Base-by-base conservation (phyloP, 257 asterid species). In the Nicotiana undulata region DNA sequence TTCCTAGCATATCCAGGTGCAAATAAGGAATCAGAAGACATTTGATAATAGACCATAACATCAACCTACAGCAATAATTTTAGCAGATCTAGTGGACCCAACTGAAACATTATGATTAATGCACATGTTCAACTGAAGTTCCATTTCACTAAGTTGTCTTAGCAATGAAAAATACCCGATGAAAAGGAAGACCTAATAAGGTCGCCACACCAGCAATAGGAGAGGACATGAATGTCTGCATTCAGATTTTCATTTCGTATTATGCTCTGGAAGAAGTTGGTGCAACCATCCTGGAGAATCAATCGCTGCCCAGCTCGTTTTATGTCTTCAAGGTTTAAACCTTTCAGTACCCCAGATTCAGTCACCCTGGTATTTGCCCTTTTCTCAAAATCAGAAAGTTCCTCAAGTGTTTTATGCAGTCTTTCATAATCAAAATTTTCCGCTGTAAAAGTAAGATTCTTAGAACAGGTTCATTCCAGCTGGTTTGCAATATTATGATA, bases 151-250 rank as follows among this genome's bases (percentile, higher is more conserved):
- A 6, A 46, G 40, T 46, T 46, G 40, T 72, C 24, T 46, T 24
- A 24, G 32, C 60, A 22, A 72, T 72, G 59, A 72, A 72, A 24
- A 72, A 24, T 76, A 96, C 99, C 99, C 88, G 97, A 83, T 52
- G 97, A 87, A 86, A 96, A 90, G 80, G 97, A 88, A 83, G 98
- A 86, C 87, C 98, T 89, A 63, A 96, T 94, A 84, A 96, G 97
- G 90, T 96, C 99, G 81, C 85, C 97, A 81, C 99, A 96, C 99
- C 99, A 96, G 67, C 99, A 94, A 82, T 90, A 94, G 74, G 99
- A 96, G 82, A 96, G 98, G 63, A 96, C 90, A 87, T 96, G 95
- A 80, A 94, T 83, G 78, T 86, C 87, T 55, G 89, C 86, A 88
- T 88, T 92, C 83, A 94, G 80, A 52, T 87, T 90, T 76, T 90